A percentile compares a stretch with the other conserved stretches of the same genome.
These are phyloP conservation scores for Penicillium sp. DNA, from an alignment of 2,329 filamentous ascomycete species.

Conservation along the genomic window DNA sequence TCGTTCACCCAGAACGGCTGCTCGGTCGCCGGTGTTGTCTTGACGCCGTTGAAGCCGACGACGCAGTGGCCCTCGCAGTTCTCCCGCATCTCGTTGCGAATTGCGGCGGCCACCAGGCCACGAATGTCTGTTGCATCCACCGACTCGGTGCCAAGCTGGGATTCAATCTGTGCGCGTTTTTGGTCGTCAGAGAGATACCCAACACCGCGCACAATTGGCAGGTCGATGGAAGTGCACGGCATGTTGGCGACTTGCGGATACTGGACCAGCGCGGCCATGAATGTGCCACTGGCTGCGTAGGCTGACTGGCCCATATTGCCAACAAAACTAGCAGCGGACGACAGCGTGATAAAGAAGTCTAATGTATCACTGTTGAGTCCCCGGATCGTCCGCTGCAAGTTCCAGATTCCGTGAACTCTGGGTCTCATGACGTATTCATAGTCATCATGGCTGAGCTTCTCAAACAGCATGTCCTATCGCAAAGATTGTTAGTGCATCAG, in stretches of 20 bases:
- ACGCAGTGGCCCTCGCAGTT: constrained; percentile 23
- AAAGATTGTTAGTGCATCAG: constrained; percentile 5
- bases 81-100: constrained; percentile 20
- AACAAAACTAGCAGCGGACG: constrained; percentile 28
- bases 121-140: constrained; percentile 23
- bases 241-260: constrained; percentile 51
- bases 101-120: constrained; percentile 22
- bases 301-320: constrained; percentile 55
- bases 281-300: constrained; percentile 51
- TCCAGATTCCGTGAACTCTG: constrained; percentile 31
- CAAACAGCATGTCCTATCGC: constrained; percentile 23
- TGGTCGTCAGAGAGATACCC: constrained; percentile 23
- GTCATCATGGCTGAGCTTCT: constrained; percentile 30
- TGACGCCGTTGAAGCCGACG: constrained; percentile 21
- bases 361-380: constrained; percentile 9
- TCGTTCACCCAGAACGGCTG: constrained; percentile 24
- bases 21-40: constrained; percentile 14
- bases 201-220: constrained; percentile 21
- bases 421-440: constrained; percentile 24
- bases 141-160: constrained; percentile 20
- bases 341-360: constrained; percentile 30
- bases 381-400: constrained; percentile 27
- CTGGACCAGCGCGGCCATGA: constrained; percentile 24
- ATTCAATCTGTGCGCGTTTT: constrained; percentile 20
- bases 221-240: constrained; percentile 47